Evolutionary conservation across 2,329 filamentous ascomycete species (phyloP), one percentile per base, ranked within the genome.

Genomic region (Fusarium buharicum): DNA sequence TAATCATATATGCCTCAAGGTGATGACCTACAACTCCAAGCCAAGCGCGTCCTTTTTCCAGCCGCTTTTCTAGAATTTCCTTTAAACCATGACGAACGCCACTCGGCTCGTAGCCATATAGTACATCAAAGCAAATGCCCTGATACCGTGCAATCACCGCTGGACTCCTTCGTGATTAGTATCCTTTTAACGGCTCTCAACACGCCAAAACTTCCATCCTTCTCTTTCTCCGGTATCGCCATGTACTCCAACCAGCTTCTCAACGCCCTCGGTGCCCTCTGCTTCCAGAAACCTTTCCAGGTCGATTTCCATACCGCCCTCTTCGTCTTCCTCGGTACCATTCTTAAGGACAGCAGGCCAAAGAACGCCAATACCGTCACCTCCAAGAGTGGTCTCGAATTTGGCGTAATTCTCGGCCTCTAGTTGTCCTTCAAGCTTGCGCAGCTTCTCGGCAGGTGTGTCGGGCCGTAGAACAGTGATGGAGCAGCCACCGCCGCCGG

Each of bases 281-380:
- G 92, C 95, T 52, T 88, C 91, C 50, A 98, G 82, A 74, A 99
- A 87, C 56, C 82, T 82, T 55, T 97, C 92, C 70, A 94, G 84
- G 69, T 97, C 91, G 70, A 99, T 98, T 77, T 97, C 93, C 79
- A 95, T 92, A 20, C 92, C 92, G 30, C 92, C 92, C 63, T 92
- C 86, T 1, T 86, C 82, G 65, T 92, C 90, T 70, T 92, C 89
- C 33, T 90, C 87, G n/a, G 85, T 86, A 6, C 90, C 91, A 59
- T 96, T 96, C 74, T 92, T 91, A 22, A 97, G 80, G 0, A 97
- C 90, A 0, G 95, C 95, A 1, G 95, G 95, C 87, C 91, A 97
- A 5, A 99, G 83, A 2, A 99, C 92, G 33, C 95, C 95, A 1
- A 99, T 92, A 12, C 95, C 95, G 70, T 97, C 92, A 34, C 94